Conservation (phyloP, 192 early-diverging fungal genomes). For the Kappamyces sp. region DNA sequence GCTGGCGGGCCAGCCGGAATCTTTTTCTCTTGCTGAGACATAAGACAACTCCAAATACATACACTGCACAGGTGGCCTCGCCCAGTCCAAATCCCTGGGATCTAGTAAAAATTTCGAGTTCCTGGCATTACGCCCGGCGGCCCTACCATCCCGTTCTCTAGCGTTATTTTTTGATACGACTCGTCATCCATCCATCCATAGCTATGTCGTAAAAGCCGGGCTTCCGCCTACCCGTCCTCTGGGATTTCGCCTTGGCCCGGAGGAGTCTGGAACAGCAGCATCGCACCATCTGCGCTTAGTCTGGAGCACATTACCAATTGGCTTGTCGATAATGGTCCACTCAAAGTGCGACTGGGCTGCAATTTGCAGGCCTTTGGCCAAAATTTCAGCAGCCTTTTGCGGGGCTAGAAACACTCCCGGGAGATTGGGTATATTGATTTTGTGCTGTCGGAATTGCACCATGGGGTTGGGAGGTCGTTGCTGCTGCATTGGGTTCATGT, state of each 20-base stretch:
- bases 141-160: conserved; percentile 12
- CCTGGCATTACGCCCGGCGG: conserved; percentile 4
- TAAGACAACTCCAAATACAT: background rate
- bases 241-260: conserved; percentile 17
- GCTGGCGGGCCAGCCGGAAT: conserved; percentile 18
- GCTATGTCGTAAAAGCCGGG: background rate
- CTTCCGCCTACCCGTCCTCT: conserved; percentile 29
- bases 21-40: conserved; percentile 18
- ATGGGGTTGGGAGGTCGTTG: no score
- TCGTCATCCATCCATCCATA: conserved; percentile 38
- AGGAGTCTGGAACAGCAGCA: conserved; percentile 24
- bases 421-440: no score
- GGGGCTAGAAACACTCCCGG: no score
- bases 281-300: conserved; percentile 22
- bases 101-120: conserved; percentile 26
- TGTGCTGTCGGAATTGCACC: no score
- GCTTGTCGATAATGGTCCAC: conserved; percentile 28
- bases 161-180: background rate
- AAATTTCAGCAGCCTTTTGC: no score
- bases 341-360: conserved; percentile 13
- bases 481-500: no score
- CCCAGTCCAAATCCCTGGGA: conserved; percentile 25
- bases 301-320: conserved; percentile 17
- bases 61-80: conserved; percentile 18
- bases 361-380: no score